Percentiles rank a stretch among this genome's conserved stretches.
phyloP scores from a whole-genome alignment of 2,329 filamentous ascomycete genomes.

The Stachybotrys chartarum region DNA sequence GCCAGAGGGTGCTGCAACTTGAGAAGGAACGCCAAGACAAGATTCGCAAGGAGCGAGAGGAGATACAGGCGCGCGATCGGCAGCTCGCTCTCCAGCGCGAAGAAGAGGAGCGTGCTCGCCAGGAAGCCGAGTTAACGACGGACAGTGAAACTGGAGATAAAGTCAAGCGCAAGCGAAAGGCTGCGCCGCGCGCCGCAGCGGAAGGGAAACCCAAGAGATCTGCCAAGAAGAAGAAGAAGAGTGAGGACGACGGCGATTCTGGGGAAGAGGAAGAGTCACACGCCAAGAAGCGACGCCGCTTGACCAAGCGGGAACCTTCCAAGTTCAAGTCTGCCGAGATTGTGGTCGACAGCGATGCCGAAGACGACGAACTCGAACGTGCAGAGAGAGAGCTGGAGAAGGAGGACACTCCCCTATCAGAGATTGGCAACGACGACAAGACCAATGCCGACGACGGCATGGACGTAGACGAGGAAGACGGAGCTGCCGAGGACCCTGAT shows the following conservation, averaged over 20 bases:
- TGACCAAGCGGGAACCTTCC: slow-evolving; percentile 38
- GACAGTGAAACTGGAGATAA: slow-evolving; percentile 78
- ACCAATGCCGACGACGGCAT: slow-evolving; percentile 36
- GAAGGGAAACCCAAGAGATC: slow-evolving; percentile 35
- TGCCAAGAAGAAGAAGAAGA: slow-evolving; percentile 54
- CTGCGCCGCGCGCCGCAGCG: slow-evolving; percentile 27
- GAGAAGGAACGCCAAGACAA: slow-evolving; percentile 71
- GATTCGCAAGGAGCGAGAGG: slow-evolving; percentile 78
- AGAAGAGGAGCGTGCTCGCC: slow-evolving; percentile 22
- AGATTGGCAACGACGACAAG: slow-evolving; percentile 25
- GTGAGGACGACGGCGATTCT: slow-evolving; percentile 29
- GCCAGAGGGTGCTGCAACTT: slow-evolving; percentile 57
- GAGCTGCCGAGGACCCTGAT: slow-evolving; percentile 33
- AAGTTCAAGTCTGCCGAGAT: slow-evolving; percentile 87
- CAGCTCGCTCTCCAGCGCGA: slow-evolving; percentile 59
- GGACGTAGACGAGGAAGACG: slow-evolving; percentile 43
- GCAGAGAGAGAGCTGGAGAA: slow-evolving; percentile 34
- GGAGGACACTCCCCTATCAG: slow-evolving; percentile 26
- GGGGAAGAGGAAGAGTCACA: slow-evolving; percentile 35
- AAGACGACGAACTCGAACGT: slow-evolving; percentile 36
- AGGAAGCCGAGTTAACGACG: slow-evolving; percentile 70
- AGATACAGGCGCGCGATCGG: slow-evolving; percentile 70
- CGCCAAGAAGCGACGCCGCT: slow-evolving; percentile 56
- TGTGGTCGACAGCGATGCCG: slow-evolving; percentile 68
- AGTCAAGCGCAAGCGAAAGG: slow-evolving; percentile 69